phyloP scores from a whole-genome alignment of 768 basidiomycete species.

The Boletus eberwhitei region DNA sequence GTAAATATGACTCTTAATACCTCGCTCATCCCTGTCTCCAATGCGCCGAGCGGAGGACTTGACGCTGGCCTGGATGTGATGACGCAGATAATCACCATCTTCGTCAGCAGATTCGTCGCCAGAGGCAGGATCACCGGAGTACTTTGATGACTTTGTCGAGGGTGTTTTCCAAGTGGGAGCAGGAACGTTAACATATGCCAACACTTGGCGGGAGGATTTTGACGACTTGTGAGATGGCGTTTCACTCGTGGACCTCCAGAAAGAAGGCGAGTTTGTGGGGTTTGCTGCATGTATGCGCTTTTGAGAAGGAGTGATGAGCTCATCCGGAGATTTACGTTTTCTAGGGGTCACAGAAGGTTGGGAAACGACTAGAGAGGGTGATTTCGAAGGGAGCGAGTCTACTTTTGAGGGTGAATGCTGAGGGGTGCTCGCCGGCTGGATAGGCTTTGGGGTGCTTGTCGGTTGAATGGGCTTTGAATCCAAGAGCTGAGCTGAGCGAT shows the following conservation, averaged over 20 bases:
- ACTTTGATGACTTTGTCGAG: slow-evolving; percentile 18
- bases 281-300: slow-evolving; percentile 49
- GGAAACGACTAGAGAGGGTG: neutral
- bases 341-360: slow-evolving; percentile 50
- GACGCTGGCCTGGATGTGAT: slow-evolving; percentile 30
- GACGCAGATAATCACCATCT: slow-evolving; percentile 30
- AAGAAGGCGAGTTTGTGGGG: slow-evolving; percentile 8
- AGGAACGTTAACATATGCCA: slow-evolving; percentile 35
- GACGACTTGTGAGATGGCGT: slow-evolving; percentile 27
- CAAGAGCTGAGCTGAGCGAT: slow-evolving; percentile 44
- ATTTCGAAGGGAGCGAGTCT: slow-evolving; percentile 17
- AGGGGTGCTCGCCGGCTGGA: slow-evolving; percentile 12
- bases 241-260: slow-evolving; percentile 15
- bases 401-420: slow-evolving; percentile 15
- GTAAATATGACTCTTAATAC: slow-evolving; percentile 32
- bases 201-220: slow-evolving; percentile 31
- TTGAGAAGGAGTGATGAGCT: slow-evolving; percentile 56
- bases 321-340: slow-evolving; percentile 65
- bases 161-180: slow-evolving; percentile 28
- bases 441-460: slow-evolving; percentile 9
- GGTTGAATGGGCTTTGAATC: slow-evolving; percentile 24
- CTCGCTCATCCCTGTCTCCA: slow-evolving; percentile 75
- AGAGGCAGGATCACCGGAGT: slow-evolving; percentile 44
- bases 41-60: slow-evolving; percentile 57
- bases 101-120: slow-evolving; percentile 54